Conservation (phyloP, 495 filamentous ascomycete genomes). For the Aspergillus baeticus region DNA sequence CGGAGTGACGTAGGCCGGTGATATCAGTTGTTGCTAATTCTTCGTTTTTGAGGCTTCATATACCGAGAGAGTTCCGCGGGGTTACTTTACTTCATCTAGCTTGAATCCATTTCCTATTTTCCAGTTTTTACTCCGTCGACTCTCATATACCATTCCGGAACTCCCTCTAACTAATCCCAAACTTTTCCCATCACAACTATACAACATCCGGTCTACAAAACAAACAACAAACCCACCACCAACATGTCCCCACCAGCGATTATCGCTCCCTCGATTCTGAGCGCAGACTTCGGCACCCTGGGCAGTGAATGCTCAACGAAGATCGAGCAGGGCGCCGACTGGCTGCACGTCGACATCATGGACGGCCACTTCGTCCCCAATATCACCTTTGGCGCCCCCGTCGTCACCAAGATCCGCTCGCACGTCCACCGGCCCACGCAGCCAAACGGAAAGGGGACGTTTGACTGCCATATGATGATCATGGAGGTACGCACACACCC, state of each 20-base stretch:
- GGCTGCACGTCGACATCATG: constrained; percentile 81
- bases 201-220: neutral
- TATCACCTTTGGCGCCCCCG: constrained; percentile 92
- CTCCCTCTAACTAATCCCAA: neutral
- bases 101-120: neutral
- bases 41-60: neutral
- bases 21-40: constrained; percentile 11
- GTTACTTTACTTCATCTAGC: no score
- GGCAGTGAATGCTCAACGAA: constrained; percentile 80
- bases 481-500: constrained; percentile 68
- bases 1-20: constrained; percentile 30
- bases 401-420: constrained; percentile 87
- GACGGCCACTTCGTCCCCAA: constrained; percentile 98
- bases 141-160: neutral
- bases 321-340: constrained; percentile 82
- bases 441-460: constrained; percentile 75
- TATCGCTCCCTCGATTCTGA: constrained; percentile 95
- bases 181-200: constrained; percentile 1
- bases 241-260: constrained; percentile 85
- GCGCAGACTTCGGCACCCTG: constrained; percentile 88
- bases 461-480: constrained; percentile 99
- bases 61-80: neutral
- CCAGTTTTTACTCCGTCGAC: neutral
- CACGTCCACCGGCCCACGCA: constrained; percentile 66
- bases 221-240: constrained; percentile 1